A percentile compares a stretch with the other conserved stretches of the same genome.
These are phyloP conservation scores for Paulownia fortunei DNA, from an alignment of 257 asterid genomes.

Conservation along the genomic window DNA sequence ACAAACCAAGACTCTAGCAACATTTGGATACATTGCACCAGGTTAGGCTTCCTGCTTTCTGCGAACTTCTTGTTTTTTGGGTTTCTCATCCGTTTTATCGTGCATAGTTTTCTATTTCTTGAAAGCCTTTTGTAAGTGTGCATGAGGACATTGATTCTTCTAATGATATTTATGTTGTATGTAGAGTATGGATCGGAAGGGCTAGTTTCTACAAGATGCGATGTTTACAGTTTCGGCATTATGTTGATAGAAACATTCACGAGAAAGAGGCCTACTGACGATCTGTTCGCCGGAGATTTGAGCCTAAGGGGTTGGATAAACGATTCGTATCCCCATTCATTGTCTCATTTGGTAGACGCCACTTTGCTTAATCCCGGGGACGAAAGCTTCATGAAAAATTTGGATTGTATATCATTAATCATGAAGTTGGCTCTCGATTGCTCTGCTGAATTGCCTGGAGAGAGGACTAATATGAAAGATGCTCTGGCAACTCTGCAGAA, in stretches of 20 bases:
- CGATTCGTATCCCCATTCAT: slow-evolving; percentile 2
- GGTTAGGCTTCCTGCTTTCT: slow-evolving; percentile 10
- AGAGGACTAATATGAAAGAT: slow-evolving; percentile 44
- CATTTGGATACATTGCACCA: slow-evolving; percentile 44
- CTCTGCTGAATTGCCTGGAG: slow-evolving; percentile 36
- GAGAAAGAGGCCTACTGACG: slow-evolving; percentile 43
- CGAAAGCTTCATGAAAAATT: neutral
- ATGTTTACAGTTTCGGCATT: slow-evolving; percentile 50
- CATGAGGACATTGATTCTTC: neutral
- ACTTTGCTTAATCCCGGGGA: slow-evolving; percentile 25
- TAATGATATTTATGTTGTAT: neutral
- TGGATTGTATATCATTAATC: slow-evolving; percentile 29
- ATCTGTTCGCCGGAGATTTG: slow-evolving; percentile 31
- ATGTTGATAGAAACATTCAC: slow-evolving; percentile 54
- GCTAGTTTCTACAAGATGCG: slow-evolving; percentile 46
- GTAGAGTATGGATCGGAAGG: slow-evolving; percentile 60
- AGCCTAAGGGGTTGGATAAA: slow-evolving; percentile 46
- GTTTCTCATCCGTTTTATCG: no score
- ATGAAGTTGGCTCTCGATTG: slow-evolving; percentile 49
- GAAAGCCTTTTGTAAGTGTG: neutral
- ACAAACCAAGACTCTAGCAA: slow-evolving; percentile 37
- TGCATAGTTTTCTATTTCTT: neutral
- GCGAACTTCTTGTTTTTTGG: no score
- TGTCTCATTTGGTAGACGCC: slow-evolving; percentile 33
- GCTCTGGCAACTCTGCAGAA: slow-evolving; percentile 34